Conservation (phyloP, 768 basidiomycete species). For the Leccinum boreale region DNA sequence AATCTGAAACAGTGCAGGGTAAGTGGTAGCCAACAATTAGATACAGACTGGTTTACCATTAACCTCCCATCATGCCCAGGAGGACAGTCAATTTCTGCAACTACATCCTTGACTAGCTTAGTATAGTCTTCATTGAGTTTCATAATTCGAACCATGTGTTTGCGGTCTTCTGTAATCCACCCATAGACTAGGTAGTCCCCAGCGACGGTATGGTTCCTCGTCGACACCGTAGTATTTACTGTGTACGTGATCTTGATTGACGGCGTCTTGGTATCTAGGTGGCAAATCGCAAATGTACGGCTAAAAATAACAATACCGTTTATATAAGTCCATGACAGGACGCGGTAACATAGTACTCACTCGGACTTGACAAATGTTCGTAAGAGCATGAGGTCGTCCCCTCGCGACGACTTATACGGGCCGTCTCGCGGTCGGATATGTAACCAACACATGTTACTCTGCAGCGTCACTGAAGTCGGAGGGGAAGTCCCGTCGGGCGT, state of each 20-base stretch:
- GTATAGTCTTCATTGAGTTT: constrained; percentile 28
- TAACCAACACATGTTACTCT: constrained; percentile 31
- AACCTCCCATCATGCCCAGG: constrained; percentile 24
- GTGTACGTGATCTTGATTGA: constrained; percentile 25
- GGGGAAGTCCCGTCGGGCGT: not conserved
- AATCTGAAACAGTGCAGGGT: constrained; percentile 10
- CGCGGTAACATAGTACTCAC: constrained; percentile 9
- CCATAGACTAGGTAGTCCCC: constrained; percentile 29
- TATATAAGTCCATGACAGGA: not conserved
- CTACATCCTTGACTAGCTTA: constrained; percentile 16
- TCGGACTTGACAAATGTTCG: constrained; percentile 26
- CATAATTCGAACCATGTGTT: constrained; percentile 29
- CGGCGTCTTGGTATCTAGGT: constrained; percentile 24
- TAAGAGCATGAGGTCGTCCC: constrained; percentile 27
- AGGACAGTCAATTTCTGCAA: constrained; percentile 28
- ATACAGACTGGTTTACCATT: constrained; percentile 15
- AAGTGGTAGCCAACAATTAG: not conserved
- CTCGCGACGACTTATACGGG: constrained; percentile 31
- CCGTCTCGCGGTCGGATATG: constrained; percentile 20
- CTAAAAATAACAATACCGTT: not conserved
- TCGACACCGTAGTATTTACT: constrained; percentile 20
- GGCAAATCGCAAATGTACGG: constrained; percentile 26
- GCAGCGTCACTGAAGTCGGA: constrained; percentile 22
- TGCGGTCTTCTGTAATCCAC: constrained; percentile 29
- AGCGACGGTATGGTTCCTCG: constrained; percentile 25